Conservation (phyloP, 306 rosid genomes). For the Pachyrhizus erosus region DNA sequence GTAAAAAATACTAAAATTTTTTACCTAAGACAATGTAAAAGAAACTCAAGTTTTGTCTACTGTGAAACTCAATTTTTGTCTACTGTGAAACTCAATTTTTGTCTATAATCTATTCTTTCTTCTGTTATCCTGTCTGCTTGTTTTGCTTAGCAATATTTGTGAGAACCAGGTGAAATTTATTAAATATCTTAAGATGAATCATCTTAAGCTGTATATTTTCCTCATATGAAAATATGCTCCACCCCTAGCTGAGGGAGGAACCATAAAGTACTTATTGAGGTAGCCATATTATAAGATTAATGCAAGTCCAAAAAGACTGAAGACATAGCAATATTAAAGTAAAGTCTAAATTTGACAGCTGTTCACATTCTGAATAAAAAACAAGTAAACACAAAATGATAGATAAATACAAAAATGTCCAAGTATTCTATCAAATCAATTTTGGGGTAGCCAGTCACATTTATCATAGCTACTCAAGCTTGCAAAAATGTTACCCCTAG, state of each 20-base stretch:
- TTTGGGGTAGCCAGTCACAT: not conserved
- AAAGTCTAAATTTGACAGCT: too few species aligned
- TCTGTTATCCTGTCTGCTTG: not conserved
- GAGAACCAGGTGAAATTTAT: conserved; percentile 5
- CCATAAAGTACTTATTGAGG: not conserved
- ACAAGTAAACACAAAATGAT: not conserved
- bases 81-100: too few species aligned
- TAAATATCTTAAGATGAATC: not conserved
- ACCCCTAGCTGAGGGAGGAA: not conserved
- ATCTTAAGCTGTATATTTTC: conserved; percentile 16
- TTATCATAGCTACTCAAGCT: not conserved
- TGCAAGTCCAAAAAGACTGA: not conserved
- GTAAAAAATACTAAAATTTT: not conserved
- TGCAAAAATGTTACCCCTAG: not conserved
- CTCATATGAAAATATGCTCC: not conserved
- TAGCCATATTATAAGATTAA: not conserved
- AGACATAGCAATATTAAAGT: not conserved
- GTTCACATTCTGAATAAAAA: too few species aligned
- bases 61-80: conserved; percentile 6
- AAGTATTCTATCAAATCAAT: not conserved
- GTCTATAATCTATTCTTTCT: too few species aligned
- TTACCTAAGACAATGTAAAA: conserved; percentile 6
- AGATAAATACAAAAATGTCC: not conserved
- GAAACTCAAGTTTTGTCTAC: not conserved
- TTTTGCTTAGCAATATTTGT: conserved; percentile 6